Percentiles rank a stretch among this genome's conserved stretches.
These are phyloP conservation scores for Astragalus membranaceus DNA, from an alignment of 306 rosid species.

Conservation along the genomic window DNA sequence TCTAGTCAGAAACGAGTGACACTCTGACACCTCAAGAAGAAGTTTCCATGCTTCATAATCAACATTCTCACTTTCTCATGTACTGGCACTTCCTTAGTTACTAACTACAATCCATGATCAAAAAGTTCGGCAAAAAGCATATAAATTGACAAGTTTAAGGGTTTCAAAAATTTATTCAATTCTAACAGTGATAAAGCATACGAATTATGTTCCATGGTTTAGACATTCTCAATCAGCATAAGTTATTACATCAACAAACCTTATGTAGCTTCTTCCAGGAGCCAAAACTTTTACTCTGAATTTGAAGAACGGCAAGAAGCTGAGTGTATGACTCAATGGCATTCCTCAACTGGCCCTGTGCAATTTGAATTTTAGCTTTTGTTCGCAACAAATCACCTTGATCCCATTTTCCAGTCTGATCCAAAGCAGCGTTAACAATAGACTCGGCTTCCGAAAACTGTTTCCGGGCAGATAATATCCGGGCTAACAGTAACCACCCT, in stretches of 20 bases:
- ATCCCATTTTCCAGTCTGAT: conserved; percentile 94
- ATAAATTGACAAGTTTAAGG: neutral
- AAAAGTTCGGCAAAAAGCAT: neutral
- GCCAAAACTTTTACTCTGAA: conserved; percentile 65
- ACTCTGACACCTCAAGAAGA: too few species aligned
- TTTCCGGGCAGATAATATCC: conserved; percentile 70
- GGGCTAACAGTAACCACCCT: conserved; percentile 70
- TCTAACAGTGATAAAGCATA: neutral
- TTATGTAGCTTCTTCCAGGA: conserved; percentile 43
- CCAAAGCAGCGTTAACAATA: conserved; percentile 74
- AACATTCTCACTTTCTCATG: too few species aligned
- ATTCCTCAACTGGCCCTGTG: conserved; percentile 60
- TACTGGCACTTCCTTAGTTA: too few species aligned
- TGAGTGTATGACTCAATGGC: conserved; percentile 67
- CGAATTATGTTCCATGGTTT: neutral
- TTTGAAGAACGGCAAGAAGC: conserved; percentile 79
- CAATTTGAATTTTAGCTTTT: conserved; percentile 80
- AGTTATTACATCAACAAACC: conserved; percentile 37
- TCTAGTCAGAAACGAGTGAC: too few species aligned
- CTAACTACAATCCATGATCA: neutral
- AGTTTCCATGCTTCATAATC: too few species aligned
- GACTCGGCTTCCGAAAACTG: conserved; percentile 62
- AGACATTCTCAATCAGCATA: neutral
- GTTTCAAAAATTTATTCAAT: neutral
- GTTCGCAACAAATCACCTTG: conserved; percentile 75